Evolutionary conservation across 2,329 filamentous ascomycete species (phyloP).

Genomic region (Colletotrichum navitas): DNA sequence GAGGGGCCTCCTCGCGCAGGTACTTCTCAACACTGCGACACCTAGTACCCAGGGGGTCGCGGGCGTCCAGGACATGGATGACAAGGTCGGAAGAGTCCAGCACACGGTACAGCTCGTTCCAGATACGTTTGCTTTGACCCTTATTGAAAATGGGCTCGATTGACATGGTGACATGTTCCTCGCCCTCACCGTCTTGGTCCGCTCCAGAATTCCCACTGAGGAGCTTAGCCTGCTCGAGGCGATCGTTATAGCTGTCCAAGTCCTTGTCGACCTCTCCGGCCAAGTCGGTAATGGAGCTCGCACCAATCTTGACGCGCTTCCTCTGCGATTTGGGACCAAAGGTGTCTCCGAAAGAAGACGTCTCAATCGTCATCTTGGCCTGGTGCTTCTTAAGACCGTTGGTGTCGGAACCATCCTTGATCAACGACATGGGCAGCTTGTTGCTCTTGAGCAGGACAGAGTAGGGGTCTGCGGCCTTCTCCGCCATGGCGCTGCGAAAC

Average conservation of each 20-base stretch:
- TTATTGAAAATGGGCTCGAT: slow-evolving; percentile 92
- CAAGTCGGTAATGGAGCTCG: slow-evolving; percentile 84
- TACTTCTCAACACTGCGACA: slow-evolving; percentile 88
- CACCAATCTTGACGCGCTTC: slow-evolving; percentile 90
- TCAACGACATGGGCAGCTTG: slow-evolving; percentile 95
- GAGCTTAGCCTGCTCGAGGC: slow-evolving; percentile 81
- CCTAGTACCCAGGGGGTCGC: slow-evolving; percentile 89
- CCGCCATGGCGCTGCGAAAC: slow-evolving; percentile 92
- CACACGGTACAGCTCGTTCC: slow-evolving; percentile 96
- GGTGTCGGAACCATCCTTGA: slow-evolving; percentile 79
- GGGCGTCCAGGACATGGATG: slow-evolving; percentile 92
- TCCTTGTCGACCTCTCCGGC: slow-evolving; percentile 84
- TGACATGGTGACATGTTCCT: slow-evolving; percentile 70
- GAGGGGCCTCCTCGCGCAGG: slow-evolving; percentile 89
- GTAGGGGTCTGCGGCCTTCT: slow-evolving; percentile 91
- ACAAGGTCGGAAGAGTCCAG: slow-evolving; percentile 97
- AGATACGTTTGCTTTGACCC: slow-evolving; percentile 94
- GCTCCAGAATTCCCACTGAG: slow-evolving; percentile 77
- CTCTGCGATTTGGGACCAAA: slow-evolving; percentile 95
- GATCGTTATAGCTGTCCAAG: slow-evolving; percentile 84
- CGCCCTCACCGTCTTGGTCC: slow-evolving; percentile 59
- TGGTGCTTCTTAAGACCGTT: slow-evolving; percentile 93
- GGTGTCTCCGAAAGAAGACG: slow-evolving; percentile 85
- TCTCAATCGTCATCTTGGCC: slow-evolving; percentile 94
- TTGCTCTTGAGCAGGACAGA: slow-evolving; percentile 96